Percentiles rank a stretch among this genome's conserved stretches.
Evolutionary conservation across 1,284 basidiomycete genomes (phyloP).

Genomic region (Tausonia pullulans): DNA sequence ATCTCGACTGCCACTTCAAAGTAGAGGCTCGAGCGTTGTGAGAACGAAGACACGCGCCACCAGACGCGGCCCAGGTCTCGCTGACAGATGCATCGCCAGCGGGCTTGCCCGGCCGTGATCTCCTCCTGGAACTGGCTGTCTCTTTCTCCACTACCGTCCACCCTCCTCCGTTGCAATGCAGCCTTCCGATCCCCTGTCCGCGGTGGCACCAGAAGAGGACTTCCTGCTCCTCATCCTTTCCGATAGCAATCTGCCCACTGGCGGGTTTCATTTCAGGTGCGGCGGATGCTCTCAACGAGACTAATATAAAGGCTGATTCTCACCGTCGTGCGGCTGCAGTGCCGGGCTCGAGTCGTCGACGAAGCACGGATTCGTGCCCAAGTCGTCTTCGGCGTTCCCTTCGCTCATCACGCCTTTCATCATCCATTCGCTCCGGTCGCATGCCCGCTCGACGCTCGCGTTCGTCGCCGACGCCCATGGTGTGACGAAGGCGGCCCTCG

Average conservation of each 20-base stretch:
- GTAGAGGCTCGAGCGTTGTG: too few species aligned
- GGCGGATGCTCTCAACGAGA: not conserved
- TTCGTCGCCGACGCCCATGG: constrained; percentile 11
- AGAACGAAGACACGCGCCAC: too few species aligned
- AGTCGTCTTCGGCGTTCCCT: not conserved
- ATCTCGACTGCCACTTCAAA: too few species aligned
- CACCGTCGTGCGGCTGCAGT: not conserved
- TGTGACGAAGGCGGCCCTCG: not conserved
- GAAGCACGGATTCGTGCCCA: constrained; percentile 14
- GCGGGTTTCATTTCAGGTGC: constrained; percentile 17
- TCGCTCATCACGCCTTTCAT: constrained; percentile 8
- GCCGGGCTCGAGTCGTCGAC: constrained; percentile 17
- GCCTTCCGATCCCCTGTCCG: too few species aligned
- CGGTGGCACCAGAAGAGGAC: not conserved
- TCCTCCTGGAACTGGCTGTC: too few species aligned
- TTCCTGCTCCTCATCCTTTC: constrained; percentile 13
- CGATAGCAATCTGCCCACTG: constrained; percentile 13
- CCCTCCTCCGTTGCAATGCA: too few species aligned
- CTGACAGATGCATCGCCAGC: too few species aligned
- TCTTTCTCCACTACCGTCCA: too few species aligned
- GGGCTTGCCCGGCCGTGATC: too few species aligned
- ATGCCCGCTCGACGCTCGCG: constrained; percentile 14
- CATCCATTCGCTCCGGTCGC: constrained; percentile 4
- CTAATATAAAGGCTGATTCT: not conserved
- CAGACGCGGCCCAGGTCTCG: too few species aligned